Percentiles rank a stretch among this genome's conserved stretches.
Conservation (phyloP, 192 early-diverging fungal species). For the Rhizophagus prolifer region DNA sequence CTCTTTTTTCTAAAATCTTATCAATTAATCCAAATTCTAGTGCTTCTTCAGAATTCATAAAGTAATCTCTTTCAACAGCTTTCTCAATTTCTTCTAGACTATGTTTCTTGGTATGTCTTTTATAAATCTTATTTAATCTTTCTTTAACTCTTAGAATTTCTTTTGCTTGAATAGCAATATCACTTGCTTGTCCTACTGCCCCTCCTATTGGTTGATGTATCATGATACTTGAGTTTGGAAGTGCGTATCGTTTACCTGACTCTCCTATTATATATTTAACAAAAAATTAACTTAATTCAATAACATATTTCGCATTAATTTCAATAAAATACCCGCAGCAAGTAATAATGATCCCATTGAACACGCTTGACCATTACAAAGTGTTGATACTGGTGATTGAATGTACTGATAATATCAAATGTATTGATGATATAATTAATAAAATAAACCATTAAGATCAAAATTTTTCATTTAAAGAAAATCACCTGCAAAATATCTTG, state of each 20-base stretch:
- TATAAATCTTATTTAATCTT: constrained; percentile 83
- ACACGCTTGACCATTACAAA: constrained; percentile 97
- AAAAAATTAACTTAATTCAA: not conserved
- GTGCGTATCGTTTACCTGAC: constrained; percentile 77
- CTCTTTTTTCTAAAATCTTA: constrained; percentile 75
- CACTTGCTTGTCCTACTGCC: constrained; percentile 89
- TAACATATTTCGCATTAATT: not conserved
- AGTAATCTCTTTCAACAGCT: constrained; percentile 92
- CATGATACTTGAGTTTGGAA: constrained; percentile 95
- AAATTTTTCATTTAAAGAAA: not conserved
- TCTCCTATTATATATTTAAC: constrained; percentile 48
- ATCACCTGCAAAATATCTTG: constrained; percentile 31
- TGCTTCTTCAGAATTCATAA: constrained; percentile 89
- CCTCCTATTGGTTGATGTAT: constrained; percentile 98
- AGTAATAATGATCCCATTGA: constrained; percentile 97
- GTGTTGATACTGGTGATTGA: constrained; percentile 85
- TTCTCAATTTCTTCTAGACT: constrained; percentile 80
- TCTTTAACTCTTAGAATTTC: constrained; percentile 89
- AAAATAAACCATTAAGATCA: not conserved
- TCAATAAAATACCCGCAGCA: constrained; percentile 59
- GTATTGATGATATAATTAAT: constrained; percentile 7
- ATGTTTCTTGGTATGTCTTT: constrained; percentile 80
- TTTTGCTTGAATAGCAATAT: constrained; percentile 95
- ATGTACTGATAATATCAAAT: constrained; percentile 66
- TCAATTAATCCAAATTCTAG: constrained; percentile 92